Evolutionary conservation across 2,329 filamentous ascomycete genomes (phyloP).

Genomic region (Pestalotiopsis sp.): DNA sequence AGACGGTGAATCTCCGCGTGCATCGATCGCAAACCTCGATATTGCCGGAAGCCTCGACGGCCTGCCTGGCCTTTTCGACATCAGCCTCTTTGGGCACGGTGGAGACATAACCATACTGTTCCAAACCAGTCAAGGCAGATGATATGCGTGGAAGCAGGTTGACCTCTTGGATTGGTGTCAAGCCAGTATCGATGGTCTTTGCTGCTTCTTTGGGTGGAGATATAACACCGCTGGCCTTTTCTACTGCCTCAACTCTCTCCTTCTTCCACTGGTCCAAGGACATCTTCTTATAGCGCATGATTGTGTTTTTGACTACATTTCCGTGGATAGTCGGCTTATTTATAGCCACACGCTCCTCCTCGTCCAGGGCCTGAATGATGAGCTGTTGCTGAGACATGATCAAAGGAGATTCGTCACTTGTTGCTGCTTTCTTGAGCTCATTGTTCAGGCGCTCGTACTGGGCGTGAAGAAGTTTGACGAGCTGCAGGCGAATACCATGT

Average conservation of each 20-base stretch:
- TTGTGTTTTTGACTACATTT: constrained; percentile 82
- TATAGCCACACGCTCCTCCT: constrained; percentile 76
- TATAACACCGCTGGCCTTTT: constrained; percentile 34
- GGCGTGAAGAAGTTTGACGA: constrained; percentile 66
- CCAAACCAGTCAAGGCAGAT: constrained; percentile 66
- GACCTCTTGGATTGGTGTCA: constrained; percentile 71
- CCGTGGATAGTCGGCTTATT: constrained; percentile 73
- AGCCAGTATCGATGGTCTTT: constrained; percentile 68
- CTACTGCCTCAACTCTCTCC: constrained; percentile 45
- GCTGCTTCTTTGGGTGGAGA: constrained; percentile 41
- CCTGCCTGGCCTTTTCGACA: constrained; percentile 67
- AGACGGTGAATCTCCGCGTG: constrained; percentile 84
- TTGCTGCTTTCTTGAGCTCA: constrained; percentile 56
- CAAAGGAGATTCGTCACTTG: constrained; percentile 53
- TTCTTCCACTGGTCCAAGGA: constrained; percentile 70
- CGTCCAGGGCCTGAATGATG: constrained; percentile 70
- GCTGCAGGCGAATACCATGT: constrained; percentile 58
- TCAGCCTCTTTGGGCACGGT: constrained; percentile 66
- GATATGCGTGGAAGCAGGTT: constrained; percentile 63
- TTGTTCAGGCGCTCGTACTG: constrained; percentile 70
- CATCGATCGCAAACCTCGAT: constrained; percentile 93
- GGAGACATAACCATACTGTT: constrained; percentile 75
- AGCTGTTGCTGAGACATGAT: constrained; percentile 67
- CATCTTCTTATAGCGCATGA: constrained; percentile 79
- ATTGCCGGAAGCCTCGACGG: constrained; percentile 68